phyloP scores from a whole-genome alignment of 1,284 basidiomycete genomes.

The Sporisorium scitamineum region DNA sequence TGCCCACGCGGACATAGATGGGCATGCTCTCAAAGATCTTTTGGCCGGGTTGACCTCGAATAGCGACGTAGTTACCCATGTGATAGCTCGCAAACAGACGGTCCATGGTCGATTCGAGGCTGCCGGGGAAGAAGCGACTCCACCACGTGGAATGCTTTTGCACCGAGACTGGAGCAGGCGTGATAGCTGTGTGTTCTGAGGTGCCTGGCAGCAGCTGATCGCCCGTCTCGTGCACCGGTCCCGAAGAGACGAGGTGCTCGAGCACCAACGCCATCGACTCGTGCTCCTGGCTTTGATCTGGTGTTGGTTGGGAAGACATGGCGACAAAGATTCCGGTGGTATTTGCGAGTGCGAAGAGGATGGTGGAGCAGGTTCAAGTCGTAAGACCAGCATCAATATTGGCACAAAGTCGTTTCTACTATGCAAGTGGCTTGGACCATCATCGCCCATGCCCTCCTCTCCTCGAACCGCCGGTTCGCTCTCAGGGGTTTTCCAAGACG shows the following conservation, averaged over 20 bases:
- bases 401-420: not conserved
- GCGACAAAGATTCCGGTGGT: not conserved
- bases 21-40: conserved; percentile 75
- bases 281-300: conserved; percentile 27
- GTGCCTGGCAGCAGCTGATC: conserved; percentile 21
- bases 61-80: conserved; percentile 62
- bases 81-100: conserved; percentile 52
- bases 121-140: conserved; percentile 46
- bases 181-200: conserved; percentile 39
- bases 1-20: conserved; percentile 91
- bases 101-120: conserved; percentile 42
- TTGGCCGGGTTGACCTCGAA: conserved; percentile 47
- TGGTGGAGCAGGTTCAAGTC: not conserved
- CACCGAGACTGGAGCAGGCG: conserved; percentile 33
- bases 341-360: not conserved
- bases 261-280: conserved; percentile 42
- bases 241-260: conserved; percentile 45
- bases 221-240: conserved; percentile 30
- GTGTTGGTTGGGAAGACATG: conserved; percentile 5
- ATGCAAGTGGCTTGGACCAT: not conserved
- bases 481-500: conserved; percentile 2
- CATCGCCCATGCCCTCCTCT: not conserved
- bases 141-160: conserved; percentile 42
- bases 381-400: not conserved
- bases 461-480: not conserved